Percentiles rank a stretch among this genome's conserved stretches.
These are phyloP conservation scores for Balakata baccata DNA, from an alignment of 345 rosid genomes.

Conservation along the genomic window DNA sequence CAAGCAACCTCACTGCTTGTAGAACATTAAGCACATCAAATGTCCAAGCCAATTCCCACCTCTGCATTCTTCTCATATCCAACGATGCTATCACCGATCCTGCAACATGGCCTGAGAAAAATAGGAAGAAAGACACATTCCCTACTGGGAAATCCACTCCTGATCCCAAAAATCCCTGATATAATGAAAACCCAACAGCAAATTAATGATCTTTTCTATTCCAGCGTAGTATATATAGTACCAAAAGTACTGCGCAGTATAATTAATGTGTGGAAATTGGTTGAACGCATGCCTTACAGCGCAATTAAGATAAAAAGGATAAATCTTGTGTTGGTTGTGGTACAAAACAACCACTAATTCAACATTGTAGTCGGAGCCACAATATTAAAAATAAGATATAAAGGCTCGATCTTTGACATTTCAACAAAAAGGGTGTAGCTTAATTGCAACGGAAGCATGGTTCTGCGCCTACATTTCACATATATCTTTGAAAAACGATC, in stretches of 20 bases:
- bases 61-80: slow-evolving; percentile 77
- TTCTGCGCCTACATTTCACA: background rate
- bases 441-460: background rate
- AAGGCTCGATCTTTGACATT: too few relatives aligned
- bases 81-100: slow-evolving; percentile 84
- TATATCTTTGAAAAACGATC: too few relatives aligned
- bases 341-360: too few relatives aligned
- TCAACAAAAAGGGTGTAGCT: too few relatives aligned
- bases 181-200: background rate
- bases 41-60: slow-evolving; percentile 57
- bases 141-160: slow-evolving; percentile 92
- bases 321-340: background rate
- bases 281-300: too few relatives aligned
- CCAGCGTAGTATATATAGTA: background rate
- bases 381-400: too few relatives aligned
- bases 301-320: background rate
- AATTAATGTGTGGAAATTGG: too few relatives aligned
- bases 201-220: background rate
- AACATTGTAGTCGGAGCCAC: too few relatives aligned
- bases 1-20: slow-evolving; percentile 70
- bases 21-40: slow-evolving; percentile 72
- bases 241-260: background rate
- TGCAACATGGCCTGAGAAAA: slow-evolving; percentile 88
- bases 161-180: slow-evolving; percentile 80
- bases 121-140: slow-evolving; percentile 87